phyloP scores from a whole-genome alignment of 1,139 yeast genomes.

The Taphrina pruni region DNA sequence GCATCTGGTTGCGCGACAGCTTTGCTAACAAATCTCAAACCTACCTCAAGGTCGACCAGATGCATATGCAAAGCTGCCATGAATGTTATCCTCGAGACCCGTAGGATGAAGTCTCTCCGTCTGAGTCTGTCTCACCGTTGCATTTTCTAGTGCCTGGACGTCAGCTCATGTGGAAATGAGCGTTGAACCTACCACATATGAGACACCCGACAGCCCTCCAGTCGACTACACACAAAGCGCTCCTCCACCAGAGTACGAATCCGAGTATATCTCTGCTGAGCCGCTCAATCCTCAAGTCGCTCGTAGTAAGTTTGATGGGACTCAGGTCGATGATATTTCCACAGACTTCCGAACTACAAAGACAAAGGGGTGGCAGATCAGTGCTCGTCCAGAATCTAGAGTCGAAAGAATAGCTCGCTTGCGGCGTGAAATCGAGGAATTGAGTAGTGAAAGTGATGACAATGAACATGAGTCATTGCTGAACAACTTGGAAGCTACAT shows the following conservation, averaged over 20 bases:
- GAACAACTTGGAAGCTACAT: background rate
- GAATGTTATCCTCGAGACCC: too few relatives aligned
- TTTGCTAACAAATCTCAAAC: too few relatives aligned
- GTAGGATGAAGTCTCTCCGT: too few relatives aligned
- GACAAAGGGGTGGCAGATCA: conserved; percentile 1
- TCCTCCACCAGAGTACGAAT: conserved; percentile 17
- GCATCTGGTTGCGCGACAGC: too few relatives aligned
- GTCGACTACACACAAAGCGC: background rate
- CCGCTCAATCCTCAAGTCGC: background rate
- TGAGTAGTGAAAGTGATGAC: background rate
- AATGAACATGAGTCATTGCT: background rate
- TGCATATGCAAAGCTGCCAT: too few relatives aligned
- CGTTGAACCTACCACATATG: conserved; percentile 16
- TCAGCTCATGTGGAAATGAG: background rate
- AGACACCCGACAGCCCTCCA: conserved; percentile 13
- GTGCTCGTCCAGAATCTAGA: conserved; percentile 3
- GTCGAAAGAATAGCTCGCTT: conserved; percentile 5
- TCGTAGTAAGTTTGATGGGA: conserved; percentile 2
- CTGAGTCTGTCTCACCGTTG: too few relatives aligned
- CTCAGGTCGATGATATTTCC: background rate
- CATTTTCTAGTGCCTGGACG: background rate
- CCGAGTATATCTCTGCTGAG: conserved; percentile 5
- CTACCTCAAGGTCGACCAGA: too few relatives aligned
- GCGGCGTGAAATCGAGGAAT: conserved; percentile 17
- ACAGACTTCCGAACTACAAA: conserved; percentile 11